phyloP scores from a whole-genome alignment of 257 asterid species.

The Craterostigma plantagineum region DNA sequence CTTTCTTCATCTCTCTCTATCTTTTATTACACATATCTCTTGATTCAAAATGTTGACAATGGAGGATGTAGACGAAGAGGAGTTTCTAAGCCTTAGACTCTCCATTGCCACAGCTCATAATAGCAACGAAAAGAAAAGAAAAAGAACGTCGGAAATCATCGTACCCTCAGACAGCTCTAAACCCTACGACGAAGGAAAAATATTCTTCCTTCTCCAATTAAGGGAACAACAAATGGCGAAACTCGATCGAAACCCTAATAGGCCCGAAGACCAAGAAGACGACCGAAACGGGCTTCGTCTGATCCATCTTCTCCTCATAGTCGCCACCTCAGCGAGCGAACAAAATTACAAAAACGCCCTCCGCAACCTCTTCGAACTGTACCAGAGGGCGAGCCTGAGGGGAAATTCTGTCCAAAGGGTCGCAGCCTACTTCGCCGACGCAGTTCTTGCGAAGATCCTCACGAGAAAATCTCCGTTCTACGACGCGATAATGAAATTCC shows the following conservation, averaged over 20 bases:
- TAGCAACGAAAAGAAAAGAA: constrained; percentile 16
- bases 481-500: constrained; percentile 40
- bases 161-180: constrained; percentile 1
- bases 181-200: constrained; percentile 34
- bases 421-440: constrained; percentile 76
- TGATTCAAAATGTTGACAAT: constrained; percentile 13
- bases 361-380: constrained; percentile 30
- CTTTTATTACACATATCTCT: no score
- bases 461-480: constrained; percentile 50
- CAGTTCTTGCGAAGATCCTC: constrained; percentile 42
- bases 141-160: constrained; percentile 8
- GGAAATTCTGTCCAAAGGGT: constrained; percentile 79
- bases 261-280: constrained; percentile 7
- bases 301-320: constrained; percentile 45
- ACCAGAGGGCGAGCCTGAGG: constrained; percentile 27
- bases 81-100: constrained; percentile 40
- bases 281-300: constrained; percentile 45
- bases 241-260: constrained; percentile 13
- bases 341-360: constrained; percentile 20
- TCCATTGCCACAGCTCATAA: constrained; percentile 18
- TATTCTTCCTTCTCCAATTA: constrained; percentile 37
- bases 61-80: constrained; percentile 41
- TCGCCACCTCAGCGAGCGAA: constrained; percentile 40
- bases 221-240: constrained; percentile 61
- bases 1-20: constrained; percentile 35